These are phyloP conservation scores for Forsythia viridissima DNA, from an alignment of 257 asterid species.

Conservation along the genomic window DNA sequence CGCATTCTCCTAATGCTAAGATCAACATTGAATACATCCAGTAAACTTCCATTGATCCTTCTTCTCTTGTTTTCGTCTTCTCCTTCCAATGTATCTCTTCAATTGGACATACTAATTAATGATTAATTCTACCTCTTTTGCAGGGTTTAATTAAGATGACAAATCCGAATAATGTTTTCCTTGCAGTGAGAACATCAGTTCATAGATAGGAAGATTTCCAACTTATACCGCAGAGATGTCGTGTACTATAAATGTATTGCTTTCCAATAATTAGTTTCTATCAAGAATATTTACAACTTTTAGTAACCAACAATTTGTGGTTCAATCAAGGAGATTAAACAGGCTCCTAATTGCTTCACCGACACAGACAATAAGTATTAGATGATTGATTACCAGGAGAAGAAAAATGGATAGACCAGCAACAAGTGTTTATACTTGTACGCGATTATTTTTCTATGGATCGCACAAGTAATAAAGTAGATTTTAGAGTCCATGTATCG, in stretches of 20 bases:
- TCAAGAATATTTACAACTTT: background rate
- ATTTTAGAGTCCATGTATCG: too few relatives aligned
- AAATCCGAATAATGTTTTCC: too few relatives aligned
- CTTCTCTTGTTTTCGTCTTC: background rate
- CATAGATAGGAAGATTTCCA: background rate
- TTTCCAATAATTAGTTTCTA: background rate
- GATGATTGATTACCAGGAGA: background rate
- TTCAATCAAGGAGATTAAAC: background rate
- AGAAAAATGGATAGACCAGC: background rate
- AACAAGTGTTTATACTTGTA: too few relatives aligned
- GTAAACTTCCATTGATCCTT: slow-evolving; percentile 21
- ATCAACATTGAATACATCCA: slow-evolving; percentile 69
- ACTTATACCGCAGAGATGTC: too few relatives aligned
- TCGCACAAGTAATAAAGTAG: too few relatives aligned
- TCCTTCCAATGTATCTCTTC: background rate
- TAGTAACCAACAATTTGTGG: background rate
- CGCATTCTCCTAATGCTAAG: slow-evolving; percentile 45
- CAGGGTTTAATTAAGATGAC: background rate
- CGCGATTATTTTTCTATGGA: too few relatives aligned
- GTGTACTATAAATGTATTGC: background rate
- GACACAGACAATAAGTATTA: background rate
- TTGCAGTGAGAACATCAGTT: background rate
- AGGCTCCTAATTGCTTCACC: background rate
- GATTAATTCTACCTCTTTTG: background rate
- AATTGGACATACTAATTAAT: background rate